Base-by-base conservation (phyloP, 371 early-diverging fungal species). In the Actinomortierella wolfii region DNA sequence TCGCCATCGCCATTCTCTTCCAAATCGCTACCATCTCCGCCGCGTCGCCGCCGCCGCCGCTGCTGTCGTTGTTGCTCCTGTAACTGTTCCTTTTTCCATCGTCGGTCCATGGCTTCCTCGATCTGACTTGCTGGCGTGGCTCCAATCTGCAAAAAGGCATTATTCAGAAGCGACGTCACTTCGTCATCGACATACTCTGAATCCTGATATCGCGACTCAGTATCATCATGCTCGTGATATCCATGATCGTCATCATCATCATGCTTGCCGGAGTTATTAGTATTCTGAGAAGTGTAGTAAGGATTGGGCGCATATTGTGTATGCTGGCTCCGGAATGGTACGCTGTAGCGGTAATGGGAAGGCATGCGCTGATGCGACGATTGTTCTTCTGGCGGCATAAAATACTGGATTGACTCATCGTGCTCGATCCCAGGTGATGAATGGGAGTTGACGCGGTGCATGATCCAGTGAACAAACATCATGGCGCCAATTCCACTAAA, bases 151-250 rank as follows among this genome's bases (percentile, higher is more conserved):
- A 66, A 45, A 25, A 66, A 66, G n/a, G 73, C 73, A 44, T 73
- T 73, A 24, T 73, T 66, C 26, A 73, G 40, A 1, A 73, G 21
- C 1, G 73, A 73, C 6, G 73, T 56, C 25, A 59, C 63, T 51
- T 73, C 73, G 20, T 73, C 73, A 14, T 73, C 73, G 2, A 73
- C 73, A 39, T 66, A 73, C 26, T 73, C 73, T 6, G 73, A 73
- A 28, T 73, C 73, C 48, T 61, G 50, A n/a, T 70, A 70, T 6
- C 51, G 55, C 21, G 56, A 59, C 11, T 64, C 64, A 24, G 64
- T 64, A n/a, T 56, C 59, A 14, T 24, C 59, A 14, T 24, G 23
- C 23, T 15, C 34, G 29, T 11, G 34, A 11, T 34, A 34, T 4
- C 6, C 54, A 3, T 25, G 44, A 11, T 41, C 49, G 14, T 53